Conservation (phyloP, 305 asterid genomes). For the Solanum hybrid region DNA sequence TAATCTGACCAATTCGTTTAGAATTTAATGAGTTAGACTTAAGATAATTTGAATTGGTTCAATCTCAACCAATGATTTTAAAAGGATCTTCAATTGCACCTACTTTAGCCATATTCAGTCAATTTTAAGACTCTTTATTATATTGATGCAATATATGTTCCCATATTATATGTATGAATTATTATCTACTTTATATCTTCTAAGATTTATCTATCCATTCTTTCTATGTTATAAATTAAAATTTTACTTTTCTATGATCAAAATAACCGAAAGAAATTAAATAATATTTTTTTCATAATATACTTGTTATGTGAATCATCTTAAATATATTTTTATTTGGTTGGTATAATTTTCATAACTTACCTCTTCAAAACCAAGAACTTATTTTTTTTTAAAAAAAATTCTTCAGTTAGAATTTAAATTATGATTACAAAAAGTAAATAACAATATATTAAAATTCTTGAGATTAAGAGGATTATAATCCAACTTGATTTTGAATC, state of each 20-base stretch:
- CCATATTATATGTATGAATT: too few relatives aligned
- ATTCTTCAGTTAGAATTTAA: background rate
- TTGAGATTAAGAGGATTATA: background rate
- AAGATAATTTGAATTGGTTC: background rate
- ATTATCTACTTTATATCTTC: too few relatives aligned
- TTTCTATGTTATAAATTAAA: too few relatives aligned
- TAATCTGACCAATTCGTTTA: too few relatives aligned
- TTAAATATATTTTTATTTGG: too few relatives aligned
- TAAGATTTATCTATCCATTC: background rate
- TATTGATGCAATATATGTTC: background rate
- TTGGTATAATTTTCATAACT: background rate
- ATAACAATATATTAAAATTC: too few relatives aligned
- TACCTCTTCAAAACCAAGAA: background rate
- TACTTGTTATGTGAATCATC: background rate
- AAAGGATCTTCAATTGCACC: background rate
- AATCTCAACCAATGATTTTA: background rate
- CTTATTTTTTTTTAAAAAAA: too few relatives aligned
- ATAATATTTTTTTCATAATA: too few relatives aligned
- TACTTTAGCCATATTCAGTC: background rate
- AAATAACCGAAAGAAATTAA: too few relatives aligned
- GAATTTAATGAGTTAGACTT: background rate
- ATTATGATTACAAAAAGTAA: too few relatives aligned
- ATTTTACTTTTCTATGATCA: background rate
- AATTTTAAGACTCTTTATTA: background rate
- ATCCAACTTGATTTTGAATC: background rate